Evolutionary conservation across 2,329 filamentous ascomycete genomes (phyloP), one percentile per base, ranked within the genome.

Genomic region (Penicillium brevicompactum): DNA sequence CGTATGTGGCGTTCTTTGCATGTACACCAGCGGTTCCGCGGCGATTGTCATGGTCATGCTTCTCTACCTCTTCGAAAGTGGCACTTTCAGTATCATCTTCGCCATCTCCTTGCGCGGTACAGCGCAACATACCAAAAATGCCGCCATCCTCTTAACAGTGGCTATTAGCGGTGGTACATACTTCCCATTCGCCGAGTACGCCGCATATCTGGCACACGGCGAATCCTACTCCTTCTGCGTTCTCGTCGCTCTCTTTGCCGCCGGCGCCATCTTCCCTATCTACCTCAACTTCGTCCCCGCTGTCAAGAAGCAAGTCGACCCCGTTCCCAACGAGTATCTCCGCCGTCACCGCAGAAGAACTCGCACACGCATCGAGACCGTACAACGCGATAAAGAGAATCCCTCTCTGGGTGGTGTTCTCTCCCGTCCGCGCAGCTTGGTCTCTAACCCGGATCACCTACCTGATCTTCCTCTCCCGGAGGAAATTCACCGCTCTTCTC

Each of bases 31-130:
- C 3, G 80, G 79, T 9, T 61, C 71, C 4, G 67, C 74, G 0
- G 80, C 77, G 5, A 72, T 82, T 2, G 74, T 76, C 2, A 76
- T 82, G 66, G 70, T 79, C 13, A 72, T 84, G 50, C 71, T 86
- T 59, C 63, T 83, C 45, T 84, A 81, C 65, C 80, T 86, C 59
- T 85, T 85, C 60, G 82, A 87, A 70, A 84, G 83, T 9, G 84
- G 84, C 4, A 73, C 82, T 2, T 87, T 86, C 70, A 77, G 80
- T 40, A 79, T 84, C 46, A 82, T 85, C 51, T 87, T 82, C 60
- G 82, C 82, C 11, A 82, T 84, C 57, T 74, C 77, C 2, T 74
- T 87, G 9, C 82, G 84, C 21, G 84, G 84, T 8, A 76, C 84
- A 60, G 84, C 83, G 5, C 74, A 70, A 13, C 79, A 84, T 63